Conservation (phyloP, 805 yeast genomes). For the Wickerhamomyces pijperi region DNA sequence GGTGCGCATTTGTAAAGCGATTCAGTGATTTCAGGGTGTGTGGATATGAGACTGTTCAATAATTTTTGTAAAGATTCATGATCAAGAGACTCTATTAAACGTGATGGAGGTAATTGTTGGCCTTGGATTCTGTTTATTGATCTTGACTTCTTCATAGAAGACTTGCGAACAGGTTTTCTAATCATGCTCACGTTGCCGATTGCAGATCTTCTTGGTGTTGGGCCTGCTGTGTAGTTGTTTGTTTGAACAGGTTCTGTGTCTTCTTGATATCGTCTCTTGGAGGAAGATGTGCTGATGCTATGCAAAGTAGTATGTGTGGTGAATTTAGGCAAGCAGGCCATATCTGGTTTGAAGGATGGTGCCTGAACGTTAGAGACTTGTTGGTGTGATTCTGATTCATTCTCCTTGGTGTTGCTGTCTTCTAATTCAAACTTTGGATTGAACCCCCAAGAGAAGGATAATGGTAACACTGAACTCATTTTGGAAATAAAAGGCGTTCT, state of each 20-base stretch:
- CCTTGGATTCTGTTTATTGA: slow-evolving; percentile 29
- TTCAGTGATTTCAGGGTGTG: slow-evolving; percentile 50
- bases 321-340: slow-evolving; percentile 4
- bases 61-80: slow-evolving; percentile 40
- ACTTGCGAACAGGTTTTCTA: slow-evolving; percentile 17
- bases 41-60: slow-evolving; percentile 38
- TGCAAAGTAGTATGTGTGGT: neutral
- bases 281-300: slow-evolving; percentile 1
- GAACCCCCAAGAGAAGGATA: slow-evolving; percentile 17
- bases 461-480: neutral
- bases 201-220: slow-evolving; percentile 2
- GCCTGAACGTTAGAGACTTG: too few species aligned
- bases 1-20: slow-evolving; percentile 45
- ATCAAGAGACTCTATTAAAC: slow-evolving; percentile 63
- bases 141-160: slow-evolving; percentile 13
- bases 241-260: slow-evolving; percentile 5
- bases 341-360: slow-evolving; percentile 2
- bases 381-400: neutral
- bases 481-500: too few species aligned
- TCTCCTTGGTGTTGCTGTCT: neutral
- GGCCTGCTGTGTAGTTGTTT: neutral
- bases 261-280: slow-evolving; percentile 9
- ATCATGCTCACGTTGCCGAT: slow-evolving; percentile 5
- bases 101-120: slow-evolving; percentile 46
- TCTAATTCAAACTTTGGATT: slow-evolving; percentile 16